Conservation (phyloP, 139 green algal genomes). For the Closterium sp. region DNA sequence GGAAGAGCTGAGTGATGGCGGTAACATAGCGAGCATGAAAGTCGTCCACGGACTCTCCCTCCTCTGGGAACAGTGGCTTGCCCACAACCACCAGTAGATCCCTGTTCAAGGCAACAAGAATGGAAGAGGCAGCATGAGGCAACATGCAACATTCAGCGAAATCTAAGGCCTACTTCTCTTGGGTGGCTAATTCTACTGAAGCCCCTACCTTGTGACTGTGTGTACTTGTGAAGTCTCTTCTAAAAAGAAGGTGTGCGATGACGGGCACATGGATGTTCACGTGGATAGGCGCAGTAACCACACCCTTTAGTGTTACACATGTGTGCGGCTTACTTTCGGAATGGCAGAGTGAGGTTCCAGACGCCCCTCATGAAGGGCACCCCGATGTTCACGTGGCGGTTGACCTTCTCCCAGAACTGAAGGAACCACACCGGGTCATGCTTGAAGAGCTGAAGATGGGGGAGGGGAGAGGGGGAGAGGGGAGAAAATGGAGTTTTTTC, state of each 20-base stretch:
- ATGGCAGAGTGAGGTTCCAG: conserved; percentile 48
- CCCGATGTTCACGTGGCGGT: conserved; percentile 34
- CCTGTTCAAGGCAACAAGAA: neutral
- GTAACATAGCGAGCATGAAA: conserved; percentile 41
- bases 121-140: too few relatives aligned
- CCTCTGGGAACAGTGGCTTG: conserved; percentile 37
- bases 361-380: conserved; percentile 50
- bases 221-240: too few relatives aligned
- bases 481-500: conserved; percentile 17
- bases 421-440: conserved; percentile 45
- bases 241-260: too few relatives aligned
- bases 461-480: neutral
- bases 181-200: too few relatives aligned
- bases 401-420: conserved; percentile 47
- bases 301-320: too few relatives aligned
- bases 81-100: conserved; percentile 35
- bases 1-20: conserved; percentile 16
- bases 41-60: conserved; percentile 34
- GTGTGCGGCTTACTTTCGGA: conserved; percentile 35
- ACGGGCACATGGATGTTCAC: too few relatives aligned
- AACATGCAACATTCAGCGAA: too few relatives aligned
- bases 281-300: too few relatives aligned
- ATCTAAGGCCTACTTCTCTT: too few relatives aligned
- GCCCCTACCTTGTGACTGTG: too few relatives aligned
- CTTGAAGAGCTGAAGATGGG: conserved; percentile 40